These are phyloP conservation scores for Exophiala phaeomuriformis DNA, from an alignment of 2,329 filamentous ascomycete species.

Conservation along the genomic window DNA sequence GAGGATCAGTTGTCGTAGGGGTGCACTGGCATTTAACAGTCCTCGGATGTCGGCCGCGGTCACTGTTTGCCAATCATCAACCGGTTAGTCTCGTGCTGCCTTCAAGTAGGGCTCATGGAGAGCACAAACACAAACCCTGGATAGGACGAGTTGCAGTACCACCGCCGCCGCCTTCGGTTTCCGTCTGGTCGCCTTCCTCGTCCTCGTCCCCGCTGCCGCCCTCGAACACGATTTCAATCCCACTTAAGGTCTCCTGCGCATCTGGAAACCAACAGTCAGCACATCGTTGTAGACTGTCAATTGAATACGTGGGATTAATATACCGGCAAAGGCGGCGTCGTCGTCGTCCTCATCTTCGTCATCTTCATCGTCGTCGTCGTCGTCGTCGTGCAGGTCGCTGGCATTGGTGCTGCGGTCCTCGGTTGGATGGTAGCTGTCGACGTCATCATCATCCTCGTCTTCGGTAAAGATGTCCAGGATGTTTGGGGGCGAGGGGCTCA, in stretches of 20 bases:
- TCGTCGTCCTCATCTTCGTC: constrained; percentile 14
- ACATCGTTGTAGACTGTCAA: neutral
- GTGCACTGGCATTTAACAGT: constrained; percentile 31
- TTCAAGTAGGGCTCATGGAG: neutral
- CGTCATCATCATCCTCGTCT: constrained; percentile 25
- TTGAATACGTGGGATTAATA: neutral
- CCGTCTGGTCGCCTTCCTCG: constrained; percentile 49
- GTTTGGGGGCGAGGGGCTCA: constrained; percentile 20
- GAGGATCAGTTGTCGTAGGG: constrained; percentile 45
- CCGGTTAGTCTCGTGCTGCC: too few species aligned
- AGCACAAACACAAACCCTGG: constrained; percentile 9
- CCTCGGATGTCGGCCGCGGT: constrained; percentile 20
- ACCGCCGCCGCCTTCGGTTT: constrained; percentile 28
- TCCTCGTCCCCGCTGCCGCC: constrained; percentile 61
- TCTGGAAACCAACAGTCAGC: constrained; percentile 11
- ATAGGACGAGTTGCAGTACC: constrained; percentile 15
- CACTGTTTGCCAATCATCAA: constrained; percentile 3
- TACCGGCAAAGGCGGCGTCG: constrained; percentile 20
- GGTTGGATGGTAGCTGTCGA: constrained; percentile 17
- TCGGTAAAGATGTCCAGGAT: constrained; percentile 20
- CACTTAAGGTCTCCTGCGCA: constrained; percentile 21
- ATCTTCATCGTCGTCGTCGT: constrained; percentile 5
- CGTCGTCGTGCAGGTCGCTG: constrained; percentile 11
- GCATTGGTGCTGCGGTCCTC: constrained; percentile 18
- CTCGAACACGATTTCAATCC: constrained; percentile 26